Base-by-base conservation (phyloP, 768 basidiomycete species). In the Calocybe indica region DNA sequence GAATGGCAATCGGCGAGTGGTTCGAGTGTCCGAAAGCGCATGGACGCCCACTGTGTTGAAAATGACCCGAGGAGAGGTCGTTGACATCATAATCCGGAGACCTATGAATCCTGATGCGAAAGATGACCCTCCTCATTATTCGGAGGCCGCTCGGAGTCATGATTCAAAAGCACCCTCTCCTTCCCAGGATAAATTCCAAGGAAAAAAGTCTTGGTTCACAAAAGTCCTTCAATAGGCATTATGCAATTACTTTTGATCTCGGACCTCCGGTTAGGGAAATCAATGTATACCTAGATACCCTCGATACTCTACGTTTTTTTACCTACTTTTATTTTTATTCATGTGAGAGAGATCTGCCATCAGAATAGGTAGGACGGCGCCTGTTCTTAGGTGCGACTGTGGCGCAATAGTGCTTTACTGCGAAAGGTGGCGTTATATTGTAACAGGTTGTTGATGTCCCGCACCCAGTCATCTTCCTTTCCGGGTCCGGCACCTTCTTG, bases 341-440 rank as follows among this genome's bases (percentile, higher is more conserved):
- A 14, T 14, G 11, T 37, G 4, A 3, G 11, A n/a, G 9, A 37
- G 11, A 37, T 37, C 36, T 11, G 11, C 36, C 36, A 37, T 22
- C 22, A 22, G 22, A 22, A 22, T 22, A 22, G 22, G 22, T 4
- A 2, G 22, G 22, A 22, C 22, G 22, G 1, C 22, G 22, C 22
- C 22, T 22, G 22, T 22, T 22, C 22, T 74, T 63, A 83, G n/a
- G 79, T 78, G 53, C 86, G 76, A 59, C 79, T 82, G 56, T 90
- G 85, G 55, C 84, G 69, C 52, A 89, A 64, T 50, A 90, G 68
- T n/a, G 87, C 88, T 65, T 92, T 92, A 70, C 88, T 90, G 61
- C 89, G 72, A 66, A 96, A 96, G 0, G 92, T 92, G 29, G 90
- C 90, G 55, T 96, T 96, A 69, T 95, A 96, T 66, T 94, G 92